Evolutionary conservation across 164 flowering plant genomes (phyloP).

Genomic region (Vitis amurensis): DNA sequence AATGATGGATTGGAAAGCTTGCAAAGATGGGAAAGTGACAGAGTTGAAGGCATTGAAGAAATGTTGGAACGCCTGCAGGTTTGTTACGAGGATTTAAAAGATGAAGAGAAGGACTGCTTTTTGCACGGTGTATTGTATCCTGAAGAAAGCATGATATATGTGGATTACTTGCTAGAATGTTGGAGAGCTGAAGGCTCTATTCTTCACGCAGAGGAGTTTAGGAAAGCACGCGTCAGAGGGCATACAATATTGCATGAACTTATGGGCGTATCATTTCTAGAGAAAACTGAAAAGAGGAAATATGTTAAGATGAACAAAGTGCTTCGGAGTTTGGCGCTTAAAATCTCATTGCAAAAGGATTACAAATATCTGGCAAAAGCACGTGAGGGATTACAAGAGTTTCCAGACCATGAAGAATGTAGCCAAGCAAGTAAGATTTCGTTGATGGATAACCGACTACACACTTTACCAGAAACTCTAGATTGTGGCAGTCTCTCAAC

Average conservation of each 20-base stretch:
- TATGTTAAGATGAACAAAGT: constrained; percentile 22
- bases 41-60: constrained; percentile 10
- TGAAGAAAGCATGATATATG: constrained; percentile 12
- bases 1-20: constrained; percentile 8
- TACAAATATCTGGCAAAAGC: constrained; percentile 14
- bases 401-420: constrained; percentile 15
- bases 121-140: constrained; percentile 27
- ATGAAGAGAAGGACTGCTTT: constrained; percentile 12
- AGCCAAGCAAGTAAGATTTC: constrained; percentile 13
- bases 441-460: constrained; percentile 10
- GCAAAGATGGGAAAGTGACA: neutral
- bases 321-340: constrained; percentile 18
- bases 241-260: constrained; percentile 15
- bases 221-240: constrained; percentile 10
- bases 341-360: neutral
- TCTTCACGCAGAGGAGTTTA: neutral
- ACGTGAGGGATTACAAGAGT: neutral
- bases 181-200: constrained; percentile 25
- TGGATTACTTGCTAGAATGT: constrained; percentile 16
- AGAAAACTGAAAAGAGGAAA: constrained; percentile 4
- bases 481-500: constrained; percentile 16
- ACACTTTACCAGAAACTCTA: constrained; percentile 18
- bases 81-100: constrained; percentile 16
- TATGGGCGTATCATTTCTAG: constrained; percentile 14
- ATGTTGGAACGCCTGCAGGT: constrained; percentile 10